A percentile compares a stretch with the other conserved stretches of the same genome.
Evolutionary conservation across 345 rosid genomes (phyloP).

Genomic region (Lepidium sativum): DNA sequence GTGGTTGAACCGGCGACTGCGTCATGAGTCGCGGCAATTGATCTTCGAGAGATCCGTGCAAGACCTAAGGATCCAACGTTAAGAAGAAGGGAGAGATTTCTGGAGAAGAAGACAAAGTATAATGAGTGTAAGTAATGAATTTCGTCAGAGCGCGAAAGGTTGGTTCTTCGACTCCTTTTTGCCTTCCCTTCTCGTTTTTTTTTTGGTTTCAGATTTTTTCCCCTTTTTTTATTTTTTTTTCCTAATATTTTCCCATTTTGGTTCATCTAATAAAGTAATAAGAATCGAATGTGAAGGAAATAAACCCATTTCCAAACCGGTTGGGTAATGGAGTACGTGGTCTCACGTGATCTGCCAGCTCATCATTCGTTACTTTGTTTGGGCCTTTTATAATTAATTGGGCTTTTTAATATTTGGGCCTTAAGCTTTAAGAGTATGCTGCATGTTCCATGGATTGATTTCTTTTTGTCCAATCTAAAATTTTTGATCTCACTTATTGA

Average conservation of each 20-base stretch:
- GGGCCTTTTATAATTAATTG: not conserved
- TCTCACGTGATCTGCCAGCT: constrained; percentile 20
- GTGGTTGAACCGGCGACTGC: constrained; percentile 58
- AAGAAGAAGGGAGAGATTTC: not conserved
- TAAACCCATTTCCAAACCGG: constrained; percentile 14
- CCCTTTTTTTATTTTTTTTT: not conserved
- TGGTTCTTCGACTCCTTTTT: constrained; percentile 24
- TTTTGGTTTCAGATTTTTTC: constrained; percentile 24
- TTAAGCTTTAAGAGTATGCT: not conserved
- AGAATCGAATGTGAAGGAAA: not conserved
- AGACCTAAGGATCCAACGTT: constrained; percentile 2
- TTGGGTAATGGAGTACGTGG: constrained; percentile 12
- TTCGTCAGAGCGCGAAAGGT: constrained; percentile 35
- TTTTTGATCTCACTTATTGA: not conserved
- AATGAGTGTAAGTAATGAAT: constrained; percentile 21
- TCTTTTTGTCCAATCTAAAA: no score
- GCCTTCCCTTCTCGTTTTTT: constrained; percentile 12
- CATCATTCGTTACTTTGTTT: not conserved
- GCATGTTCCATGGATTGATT: not conserved
- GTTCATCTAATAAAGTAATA: not conserved
- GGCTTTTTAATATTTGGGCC: not conserved
- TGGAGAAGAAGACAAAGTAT: constrained; percentile 9
- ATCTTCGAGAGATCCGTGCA: not conserved
- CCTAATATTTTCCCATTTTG: not conserved
- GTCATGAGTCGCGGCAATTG: constrained; percentile 34